A percentile compares a stretch with the other conserved stretches of the same genome.
phyloP scores from a whole-genome alignment of 1,284 basidiomycete species.

The Ustilago esculenta region DNA sequence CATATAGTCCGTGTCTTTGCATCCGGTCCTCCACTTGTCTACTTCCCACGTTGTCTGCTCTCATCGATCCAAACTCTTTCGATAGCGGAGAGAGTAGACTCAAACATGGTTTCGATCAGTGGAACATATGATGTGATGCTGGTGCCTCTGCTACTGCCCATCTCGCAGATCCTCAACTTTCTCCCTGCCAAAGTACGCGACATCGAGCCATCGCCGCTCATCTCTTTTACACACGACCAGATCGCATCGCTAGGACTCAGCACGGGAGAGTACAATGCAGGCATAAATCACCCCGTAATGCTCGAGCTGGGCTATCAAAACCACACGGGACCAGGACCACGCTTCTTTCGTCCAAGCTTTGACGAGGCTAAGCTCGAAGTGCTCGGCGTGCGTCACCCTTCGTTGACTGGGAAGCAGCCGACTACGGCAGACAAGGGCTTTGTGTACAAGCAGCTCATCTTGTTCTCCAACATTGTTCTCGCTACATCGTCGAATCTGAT shows the following conservation, averaged over 20 bases:
- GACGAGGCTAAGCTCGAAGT: conserved; percentile 50
- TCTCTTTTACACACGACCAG: conserved; percentile 33
- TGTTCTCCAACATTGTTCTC: conserved; percentile 35
- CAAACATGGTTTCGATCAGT: conserved; percentile 42
- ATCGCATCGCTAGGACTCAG: conserved; percentile 26
- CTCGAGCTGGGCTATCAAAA: conserved; percentile 48
- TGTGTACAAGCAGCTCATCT: conserved; percentile 42
- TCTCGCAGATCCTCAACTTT: conserved; percentile 37
- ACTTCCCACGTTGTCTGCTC: too few species aligned
- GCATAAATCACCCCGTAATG: conserved; percentile 37
- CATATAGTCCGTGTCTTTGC: too few species aligned
- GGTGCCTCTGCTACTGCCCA: conserved; percentile 38
- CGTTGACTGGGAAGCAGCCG: conserved; percentile 23
- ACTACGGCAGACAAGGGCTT: conserved; percentile 31
- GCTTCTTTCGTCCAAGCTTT: conserved; percentile 38
- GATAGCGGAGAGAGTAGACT: too few species aligned
- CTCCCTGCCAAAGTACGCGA: conserved; percentile 39
- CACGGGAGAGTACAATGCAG: conserved; percentile 20
- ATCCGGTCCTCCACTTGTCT: too few species aligned
- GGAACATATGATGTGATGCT: conserved; percentile 51
- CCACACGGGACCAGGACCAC: conserved; percentile 40
- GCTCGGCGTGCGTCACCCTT: conserved; percentile 39
- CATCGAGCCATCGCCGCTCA: conserved; percentile 38
- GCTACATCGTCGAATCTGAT: conserved; percentile 31
- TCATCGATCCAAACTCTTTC: background rate